Percentiles rank a stretch among this genome's conserved stretches.
phyloP scores from a whole-genome alignment of 768 basidiomycete species.

The Pleurotus tuber-regium region DNA sequence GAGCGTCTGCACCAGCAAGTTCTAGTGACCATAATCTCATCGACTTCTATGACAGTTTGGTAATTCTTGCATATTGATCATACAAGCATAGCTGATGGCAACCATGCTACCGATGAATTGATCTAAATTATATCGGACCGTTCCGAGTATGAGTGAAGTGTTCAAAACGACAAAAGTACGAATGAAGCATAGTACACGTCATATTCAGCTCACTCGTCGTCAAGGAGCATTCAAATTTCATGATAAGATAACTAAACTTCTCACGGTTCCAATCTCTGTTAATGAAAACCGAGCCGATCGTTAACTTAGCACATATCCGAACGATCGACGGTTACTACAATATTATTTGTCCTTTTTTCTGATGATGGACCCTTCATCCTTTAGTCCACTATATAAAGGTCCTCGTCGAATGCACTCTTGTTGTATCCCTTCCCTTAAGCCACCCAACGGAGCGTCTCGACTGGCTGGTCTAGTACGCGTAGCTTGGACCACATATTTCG shows the following conservation, averaged over 20 bases:
- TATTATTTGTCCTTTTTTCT: constrained; percentile 7
- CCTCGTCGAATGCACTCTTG: neutral
- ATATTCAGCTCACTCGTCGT: neutral
- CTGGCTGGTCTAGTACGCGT: too few relatives aligned
- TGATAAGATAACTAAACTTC: constrained; percentile 7
- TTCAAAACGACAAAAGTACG: neutral
- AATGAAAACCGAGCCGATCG: neutral
- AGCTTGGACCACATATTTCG: too few relatives aligned
- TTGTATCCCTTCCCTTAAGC: neutral
- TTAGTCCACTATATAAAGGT: neutral
- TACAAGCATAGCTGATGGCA: constrained; percentile 3
- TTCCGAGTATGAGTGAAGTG: too few relatives aligned
- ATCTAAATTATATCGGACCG: neutral
- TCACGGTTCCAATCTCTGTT: neutral
- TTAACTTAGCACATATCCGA: neutral
- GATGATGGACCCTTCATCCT: constrained; percentile 8
- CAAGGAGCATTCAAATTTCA: constrained; percentile 2
- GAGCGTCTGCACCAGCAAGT: constrained; percentile 7
- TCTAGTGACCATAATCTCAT: neutral
- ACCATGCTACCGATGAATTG: neutral
- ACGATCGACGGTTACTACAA: constrained; percentile 11
- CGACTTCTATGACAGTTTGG: constrained; percentile 3
- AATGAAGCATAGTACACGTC: neutral
- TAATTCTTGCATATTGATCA: neutral
- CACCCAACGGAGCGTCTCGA: neutral